phyloP scores from a whole-genome alignment of 108 stramenopile species.

The Seminavis robusta region DNA sequence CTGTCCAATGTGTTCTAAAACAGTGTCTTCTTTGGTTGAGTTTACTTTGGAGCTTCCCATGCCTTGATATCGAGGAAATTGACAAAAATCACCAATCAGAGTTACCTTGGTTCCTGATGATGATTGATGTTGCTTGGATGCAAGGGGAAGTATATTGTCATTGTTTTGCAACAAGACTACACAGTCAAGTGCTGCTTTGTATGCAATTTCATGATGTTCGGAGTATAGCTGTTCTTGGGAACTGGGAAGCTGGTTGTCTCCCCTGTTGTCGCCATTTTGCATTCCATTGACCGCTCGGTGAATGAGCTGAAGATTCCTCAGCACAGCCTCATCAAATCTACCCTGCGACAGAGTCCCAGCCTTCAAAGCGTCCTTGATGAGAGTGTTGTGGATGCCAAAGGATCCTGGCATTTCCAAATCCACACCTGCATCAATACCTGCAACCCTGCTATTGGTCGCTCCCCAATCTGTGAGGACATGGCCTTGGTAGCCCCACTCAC shows the following conservation, averaged over 20 bases:
- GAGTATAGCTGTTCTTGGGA: too few relatives aligned
- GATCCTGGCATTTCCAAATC: conserved; percentile 79
- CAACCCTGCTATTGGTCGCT: conserved; percentile 45
- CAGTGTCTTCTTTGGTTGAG: conserved; percentile 19
- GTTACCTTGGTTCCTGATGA: too few relatives aligned
- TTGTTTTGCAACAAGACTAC: conserved; percentile 47
- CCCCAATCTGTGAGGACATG: conserved; percentile 75
- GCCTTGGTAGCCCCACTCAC: conserved; percentile 57
- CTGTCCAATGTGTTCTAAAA: conserved; percentile 21
- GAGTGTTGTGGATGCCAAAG: conserved; percentile 14
- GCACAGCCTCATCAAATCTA: too few relatives aligned
- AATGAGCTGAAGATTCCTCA: too few relatives aligned
- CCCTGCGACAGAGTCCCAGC: too few relatives aligned
- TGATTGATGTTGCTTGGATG: neutral
- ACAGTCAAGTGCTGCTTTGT: conserved; percentile 31
- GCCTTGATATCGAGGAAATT: conserved; percentile 48
- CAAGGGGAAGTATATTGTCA: conserved; percentile 37
- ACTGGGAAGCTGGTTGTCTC: too few relatives aligned
- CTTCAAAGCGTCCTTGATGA: conserved; percentile 25
- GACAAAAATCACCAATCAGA: conserved; percentile 50
- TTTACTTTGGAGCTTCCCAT: conserved; percentile 47
- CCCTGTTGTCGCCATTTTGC: too few relatives aligned
- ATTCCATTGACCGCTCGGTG: too few relatives aligned
- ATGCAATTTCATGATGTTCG: conserved; percentile 35
- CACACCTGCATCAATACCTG: conserved; percentile 43